Conservation (phyloP, 129 eudicot species). For the Arctium lappa region DNA sequence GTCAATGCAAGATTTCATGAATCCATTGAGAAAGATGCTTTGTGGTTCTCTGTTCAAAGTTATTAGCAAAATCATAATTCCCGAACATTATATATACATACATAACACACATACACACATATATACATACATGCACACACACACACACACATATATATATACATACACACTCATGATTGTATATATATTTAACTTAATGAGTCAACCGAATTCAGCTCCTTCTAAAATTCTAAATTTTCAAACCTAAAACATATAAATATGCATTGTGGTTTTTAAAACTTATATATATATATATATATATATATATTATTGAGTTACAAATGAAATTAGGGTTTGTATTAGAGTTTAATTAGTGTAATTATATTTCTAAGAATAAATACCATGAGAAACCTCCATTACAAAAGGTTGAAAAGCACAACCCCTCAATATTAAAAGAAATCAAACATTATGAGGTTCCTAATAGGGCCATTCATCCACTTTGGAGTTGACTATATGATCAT, state of each 20-base stretch:
- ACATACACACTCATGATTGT: background rate
- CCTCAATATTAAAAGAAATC: slow-evolving; percentile 17
- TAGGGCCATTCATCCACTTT: slow-evolving; percentile 47
- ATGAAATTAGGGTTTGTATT: background rate
- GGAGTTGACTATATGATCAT: slow-evolving; percentile 31
- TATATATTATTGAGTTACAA: no score
- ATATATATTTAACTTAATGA: slow-evolving; percentile 1
- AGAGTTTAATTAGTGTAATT: background rate
- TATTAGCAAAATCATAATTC: background rate
- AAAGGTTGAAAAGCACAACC: slow-evolving; percentile 22
- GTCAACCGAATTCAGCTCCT: slow-evolving; percentile 1
- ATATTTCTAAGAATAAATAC: slow-evolving; percentile 1
- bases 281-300: no score
- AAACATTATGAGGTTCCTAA: slow-evolving; percentile 30
- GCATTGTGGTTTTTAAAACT: background rate
- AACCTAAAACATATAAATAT: background rate
- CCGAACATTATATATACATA: background rate
- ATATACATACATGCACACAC: background rate
- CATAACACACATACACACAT: background rate
- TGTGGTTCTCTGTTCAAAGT: background rate
- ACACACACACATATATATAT: background rate
- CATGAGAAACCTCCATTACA: slow-evolving; percentile 22
- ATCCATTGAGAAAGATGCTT: slow-evolving; percentile 1
- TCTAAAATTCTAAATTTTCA: background rate
- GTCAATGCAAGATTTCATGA: background rate